These are phyloP conservation scores for Hypoxylon sp. DNA, from an alignment of 2,329 filamentous ascomycete genomes.

Conservation along the genomic window DNA sequence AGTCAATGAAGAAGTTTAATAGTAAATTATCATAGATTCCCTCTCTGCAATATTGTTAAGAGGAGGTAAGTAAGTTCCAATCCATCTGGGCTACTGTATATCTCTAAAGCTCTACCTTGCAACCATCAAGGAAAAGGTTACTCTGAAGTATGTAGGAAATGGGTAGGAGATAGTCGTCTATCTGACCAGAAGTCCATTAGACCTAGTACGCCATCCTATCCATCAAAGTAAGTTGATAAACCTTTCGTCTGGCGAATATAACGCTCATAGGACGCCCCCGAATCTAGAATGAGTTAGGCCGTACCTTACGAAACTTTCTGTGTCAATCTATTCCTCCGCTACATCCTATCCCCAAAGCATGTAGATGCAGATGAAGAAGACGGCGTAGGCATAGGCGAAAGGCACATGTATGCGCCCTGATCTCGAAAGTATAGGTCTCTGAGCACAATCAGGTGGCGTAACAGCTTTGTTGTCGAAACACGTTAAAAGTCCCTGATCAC, in stretches of 20 bases:
- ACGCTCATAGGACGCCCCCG: neutral
- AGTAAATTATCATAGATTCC: too few relatives aligned
- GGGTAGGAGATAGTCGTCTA: too few relatives aligned
- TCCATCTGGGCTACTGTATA: too few relatives aligned
- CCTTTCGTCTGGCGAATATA: neutral
- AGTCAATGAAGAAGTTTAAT: too few relatives aligned
- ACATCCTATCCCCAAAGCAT: neutral
- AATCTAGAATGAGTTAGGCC: too few relatives aligned
- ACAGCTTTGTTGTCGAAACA: conserved; percentile 12
- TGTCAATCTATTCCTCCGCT: neutral
- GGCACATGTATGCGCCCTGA: neutral
- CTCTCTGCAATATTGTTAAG: too few relatives aligned
- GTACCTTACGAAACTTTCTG: neutral
- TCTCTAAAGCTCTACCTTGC: too few relatives aligned
- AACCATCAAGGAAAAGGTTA: too few relatives aligned
- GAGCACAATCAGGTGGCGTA: conserved; percentile 13
- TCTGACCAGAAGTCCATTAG: too few relatives aligned
- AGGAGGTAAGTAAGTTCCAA: too few relatives aligned
- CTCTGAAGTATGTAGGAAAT: too few relatives aligned
- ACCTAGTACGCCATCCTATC: too few relatives aligned
- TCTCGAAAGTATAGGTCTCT: neutral
- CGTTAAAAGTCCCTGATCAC: conserved; percentile 15
- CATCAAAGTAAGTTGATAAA: neutral
- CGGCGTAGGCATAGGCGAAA: neutral
- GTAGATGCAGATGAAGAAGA: neutral